Evolutionary conservation across 169 alveolate species (phyloP), one percentile per base, ranked within the genome.

Genomic region (Plasmodium chabaudi): DNA sequence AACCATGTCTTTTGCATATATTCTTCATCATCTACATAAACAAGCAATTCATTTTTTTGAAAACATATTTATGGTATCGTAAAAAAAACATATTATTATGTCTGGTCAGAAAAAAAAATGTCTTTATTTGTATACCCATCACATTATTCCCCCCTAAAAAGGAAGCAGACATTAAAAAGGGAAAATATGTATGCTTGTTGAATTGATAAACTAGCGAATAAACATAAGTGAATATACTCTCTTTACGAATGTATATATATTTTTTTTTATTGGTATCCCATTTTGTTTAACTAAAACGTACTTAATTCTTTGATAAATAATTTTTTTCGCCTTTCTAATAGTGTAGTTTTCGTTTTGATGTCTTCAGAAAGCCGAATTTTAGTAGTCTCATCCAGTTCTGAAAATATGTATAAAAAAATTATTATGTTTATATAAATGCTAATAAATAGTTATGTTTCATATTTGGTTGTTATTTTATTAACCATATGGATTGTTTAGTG

Each of bases 401-500:
- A 13, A 25, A 19, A 61, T 0, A 27, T 13, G 49, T 17, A 27
- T 9, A 25, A 61, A 61, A 61, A 61, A 19, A 61, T 12, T 21
- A 61, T 61, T 21, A 7, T 61, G 13, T 17, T 61, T 25, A 9
- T 25, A 9, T 21, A 6, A 21, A 25, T 23, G 15, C 10, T 10
- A 19, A 17, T 57, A 57, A 57, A 17, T 57, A 57, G 25, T 34
- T 42, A 34, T 59, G 64, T 6, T 39, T n/a, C 12, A 46, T 9
- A 55, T 61, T 47, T 42, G 19, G 17, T 23, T 61, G 1, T 39
- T 47, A 3, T 25, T 7, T 67, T 5, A 25, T 57, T 79, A 55
- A 79, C 89, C 89, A 15, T 79, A 79, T 13, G 21, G n/a, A 60
- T 79, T 65, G 47, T 79, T 79, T 79, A 79, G 47, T 27, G 55